Percentiles rank a stretch among this genome's conserved stretches.
Evolutionary conservation across 169 alveolate genomes (phyloP).

Genomic region (Cryptosporidium tyzzeri): DNA sequence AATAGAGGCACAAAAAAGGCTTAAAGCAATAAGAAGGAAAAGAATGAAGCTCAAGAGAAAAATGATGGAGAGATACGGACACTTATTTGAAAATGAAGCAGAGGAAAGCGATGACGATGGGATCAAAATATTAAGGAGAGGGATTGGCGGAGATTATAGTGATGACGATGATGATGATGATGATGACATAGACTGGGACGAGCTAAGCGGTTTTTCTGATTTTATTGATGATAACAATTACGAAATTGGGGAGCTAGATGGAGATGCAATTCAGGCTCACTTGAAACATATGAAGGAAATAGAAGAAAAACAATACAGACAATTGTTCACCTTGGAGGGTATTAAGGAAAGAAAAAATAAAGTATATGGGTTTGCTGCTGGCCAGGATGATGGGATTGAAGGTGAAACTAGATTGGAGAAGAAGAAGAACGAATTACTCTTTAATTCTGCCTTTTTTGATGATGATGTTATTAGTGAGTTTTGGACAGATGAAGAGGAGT

Average conservation of each 20-base stretch:
- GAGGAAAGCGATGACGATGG: constrained; percentile 74
- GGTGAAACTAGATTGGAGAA: constrained; percentile 62
- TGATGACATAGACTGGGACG: constrained; percentile 71
- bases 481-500: constrained; percentile 75
- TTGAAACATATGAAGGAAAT: constrained; percentile 52
- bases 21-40: constrained; percentile 34
- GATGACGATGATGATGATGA: constrained; percentile 28
- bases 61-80: constrained; percentile 51
- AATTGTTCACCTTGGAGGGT: constrained; percentile 59
- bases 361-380: background rate
- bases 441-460: constrained; percentile 31
- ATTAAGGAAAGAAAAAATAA: constrained; percentile 66
- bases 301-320: constrained; percentile 69
- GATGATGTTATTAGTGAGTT: constrained; percentile 67
- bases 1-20: constrained; percentile 6
- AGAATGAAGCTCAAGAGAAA: constrained; percentile 25
- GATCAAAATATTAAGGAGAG: background rate
- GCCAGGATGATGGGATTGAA: constrained; percentile 32
- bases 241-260: constrained; percentile 32
- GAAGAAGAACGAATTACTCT: constrained; percentile 35
- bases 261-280: constrained; percentile 74
- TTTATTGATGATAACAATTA: constrained; percentile 49
- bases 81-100: constrained; percentile 69
- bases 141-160: constrained; percentile 11
- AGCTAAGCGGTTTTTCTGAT: constrained; percentile 59